phyloP scores from a whole-genome alignment of 768 basidiomycete species.

The Mycena alexandri region DNA sequence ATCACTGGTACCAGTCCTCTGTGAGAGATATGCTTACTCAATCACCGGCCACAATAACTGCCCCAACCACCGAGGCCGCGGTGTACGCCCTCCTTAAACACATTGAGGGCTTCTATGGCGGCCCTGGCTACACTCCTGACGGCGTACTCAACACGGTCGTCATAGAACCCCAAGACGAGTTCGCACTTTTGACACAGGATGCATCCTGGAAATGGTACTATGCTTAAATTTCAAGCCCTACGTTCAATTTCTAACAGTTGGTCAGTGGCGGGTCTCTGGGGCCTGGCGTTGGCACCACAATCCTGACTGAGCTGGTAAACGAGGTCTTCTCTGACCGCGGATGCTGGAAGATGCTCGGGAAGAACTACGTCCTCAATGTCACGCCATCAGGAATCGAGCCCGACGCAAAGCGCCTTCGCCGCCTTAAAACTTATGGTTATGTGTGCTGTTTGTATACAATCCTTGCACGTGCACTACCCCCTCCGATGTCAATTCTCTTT shows the following conservation, averaged over 20 bases:
- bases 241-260: no score
- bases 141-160: background rate
- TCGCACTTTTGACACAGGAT: background rate
- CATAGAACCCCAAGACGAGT: background rate
- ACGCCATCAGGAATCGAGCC: background rate
- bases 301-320: conserved; percentile 4
- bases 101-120: background rate
- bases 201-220: no score
- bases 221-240: no score
- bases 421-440: background rate
- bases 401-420: background rate
- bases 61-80: background rate
- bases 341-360: background rate
- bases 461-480: background rate
- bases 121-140: background rate
- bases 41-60: background rate
- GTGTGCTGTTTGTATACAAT: background rate
- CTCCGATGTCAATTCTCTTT: background rate
- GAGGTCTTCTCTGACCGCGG: background rate
- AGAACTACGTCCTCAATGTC: background rate
- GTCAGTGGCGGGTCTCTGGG: no score
- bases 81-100: background rate
- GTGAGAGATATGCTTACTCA: no score
- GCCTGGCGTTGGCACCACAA: background rate
- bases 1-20: no score